Conservation (phyloP, 2,329 filamentous ascomycete species). For the Biscogniauxia marginata region DNA sequence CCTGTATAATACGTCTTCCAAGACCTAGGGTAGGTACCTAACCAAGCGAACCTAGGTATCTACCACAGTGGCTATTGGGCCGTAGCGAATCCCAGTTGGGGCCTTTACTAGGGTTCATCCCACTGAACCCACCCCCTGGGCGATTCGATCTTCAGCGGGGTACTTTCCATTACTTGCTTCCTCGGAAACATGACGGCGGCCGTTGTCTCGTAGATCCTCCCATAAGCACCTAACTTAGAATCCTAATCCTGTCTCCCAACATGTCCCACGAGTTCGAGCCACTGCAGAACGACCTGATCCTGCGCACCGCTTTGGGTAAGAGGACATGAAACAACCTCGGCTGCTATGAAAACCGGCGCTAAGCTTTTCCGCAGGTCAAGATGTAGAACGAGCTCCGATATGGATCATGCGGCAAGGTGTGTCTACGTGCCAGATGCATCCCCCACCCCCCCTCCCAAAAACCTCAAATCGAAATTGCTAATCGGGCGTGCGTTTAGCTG, state of each 20-base stretch:
- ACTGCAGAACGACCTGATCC: conserved; percentile 86
- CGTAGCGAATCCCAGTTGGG: no score
- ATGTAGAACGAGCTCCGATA: conserved; percentile 88
- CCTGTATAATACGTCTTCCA: no score
- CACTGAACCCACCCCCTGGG: conserved; percentile 18
- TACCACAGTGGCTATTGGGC: no score
- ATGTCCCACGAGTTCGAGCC: conserved; percentile 76
- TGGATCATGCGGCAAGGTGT: conserved; percentile 99
- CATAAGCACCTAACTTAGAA: background rate
- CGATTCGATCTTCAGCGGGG: conserved; percentile 6
- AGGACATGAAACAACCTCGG: conserved; percentile 23
- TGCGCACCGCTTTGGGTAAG: conserved; percentile 85
- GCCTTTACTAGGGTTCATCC: conserved; percentile 18
- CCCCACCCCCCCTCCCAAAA: no score
- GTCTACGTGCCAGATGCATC: conserved; percentile 22
- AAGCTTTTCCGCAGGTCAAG: conserved; percentile 62
- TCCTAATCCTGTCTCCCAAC: conserved; percentile 24
- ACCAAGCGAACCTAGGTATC: no score
- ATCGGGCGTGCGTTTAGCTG: conserved; percentile 56
- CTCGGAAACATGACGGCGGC: background rate
- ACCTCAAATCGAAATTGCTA: background rate
- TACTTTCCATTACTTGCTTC: conserved; percentile 4
- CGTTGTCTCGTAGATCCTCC: background rate
- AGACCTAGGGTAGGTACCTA: no score
- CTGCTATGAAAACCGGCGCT: conserved; percentile 11